A percentile compares a stretch with the other conserved stretches of the same genome.
phyloP scores from a whole-genome alignment of 441 rosid genomes.

The Populus hybrid region DNA sequence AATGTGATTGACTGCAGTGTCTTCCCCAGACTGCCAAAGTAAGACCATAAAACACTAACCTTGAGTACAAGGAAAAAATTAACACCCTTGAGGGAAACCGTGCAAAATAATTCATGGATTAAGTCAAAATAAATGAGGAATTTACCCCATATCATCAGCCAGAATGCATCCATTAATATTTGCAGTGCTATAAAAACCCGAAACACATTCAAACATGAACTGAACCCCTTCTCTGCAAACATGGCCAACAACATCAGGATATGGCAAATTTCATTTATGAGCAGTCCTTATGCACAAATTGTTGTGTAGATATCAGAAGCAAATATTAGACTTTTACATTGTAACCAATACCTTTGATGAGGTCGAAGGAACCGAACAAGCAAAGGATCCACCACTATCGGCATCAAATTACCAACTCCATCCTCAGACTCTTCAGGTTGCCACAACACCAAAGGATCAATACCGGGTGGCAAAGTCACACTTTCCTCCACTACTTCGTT shows the following conservation, averaged over 20 bases:
- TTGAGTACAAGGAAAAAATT: constrained; percentile 13
- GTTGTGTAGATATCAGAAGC: not conserved
- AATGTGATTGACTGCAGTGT: constrained; percentile 95
- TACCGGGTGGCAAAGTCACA: constrained; percentile 70
- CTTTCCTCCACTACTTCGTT: constrained; percentile 54
- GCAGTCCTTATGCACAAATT: not conserved
- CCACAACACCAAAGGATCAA: constrained; percentile 89
- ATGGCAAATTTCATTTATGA: not conserved
- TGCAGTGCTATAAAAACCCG: constrained; percentile 58
- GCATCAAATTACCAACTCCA: constrained; percentile 31
- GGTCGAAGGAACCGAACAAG: constrained; percentile 93
- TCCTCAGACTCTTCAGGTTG: constrained; percentile 59
- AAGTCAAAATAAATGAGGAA: constrained; percentile 16
- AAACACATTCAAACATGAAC: constrained; percentile 95
- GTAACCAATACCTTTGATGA: constrained; percentile 80
- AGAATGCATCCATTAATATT: constrained; percentile 88
- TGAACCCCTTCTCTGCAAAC: constrained; percentile 96
- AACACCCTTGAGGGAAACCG: not conserved
- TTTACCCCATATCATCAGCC: constrained; percentile 99
- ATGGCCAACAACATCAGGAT: constrained; percentile 3
- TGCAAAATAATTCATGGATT: constrained; percentile 10
- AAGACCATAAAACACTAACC: constrained; percentile 15
- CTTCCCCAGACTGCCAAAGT: constrained; percentile 84
- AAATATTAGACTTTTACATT: constrained; percentile 15
- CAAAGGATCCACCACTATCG: constrained; percentile 73